Base-by-base conservation (phyloP, 169 alveolate species). In the Cryptosporidium bovis region DNA sequence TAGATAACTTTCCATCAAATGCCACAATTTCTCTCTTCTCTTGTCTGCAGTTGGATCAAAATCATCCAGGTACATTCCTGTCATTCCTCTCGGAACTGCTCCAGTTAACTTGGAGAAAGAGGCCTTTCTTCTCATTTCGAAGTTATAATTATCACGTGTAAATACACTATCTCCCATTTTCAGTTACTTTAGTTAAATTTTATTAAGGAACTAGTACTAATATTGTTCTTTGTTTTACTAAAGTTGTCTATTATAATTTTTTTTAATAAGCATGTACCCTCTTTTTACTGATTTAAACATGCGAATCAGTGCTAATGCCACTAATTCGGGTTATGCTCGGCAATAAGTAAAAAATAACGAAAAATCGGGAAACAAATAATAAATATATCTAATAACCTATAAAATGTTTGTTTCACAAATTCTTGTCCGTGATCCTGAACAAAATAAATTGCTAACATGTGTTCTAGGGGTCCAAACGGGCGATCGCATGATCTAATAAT, bases 11-110 rank as follows among this genome's bases (percentile, higher is more conserved):
- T 84, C 93, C 97, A 96, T 95, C 24, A 96, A 89, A 51, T 92
- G 89, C 96, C 96, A 94, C 60, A 95, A 68, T 67, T 94, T 95
- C 64, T 96, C 96, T 64, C 90, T 87, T 64, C 91, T 83, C 7
- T 36, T 64, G 65, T 68, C 91, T 27, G 93, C 93, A 64, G 90
- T 82, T 13, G 93, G 93, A 44, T 91, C 93, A 13, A 71, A 85
- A 27, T 90, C 93, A 16, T 83, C 90, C 67, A 67, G 58, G 46
- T 90, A 83, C 91, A 91, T 90, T 16, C 93, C 94, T 10, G 93
- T 84, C 66, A 84, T 68, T 16, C 84, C 84, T 62, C 94, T 65
- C 13, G 93, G 83, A 65, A 90, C 93, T 2, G 87, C 83, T 12
- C 91, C 92, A 7, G 92, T 90, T 58, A 92, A 84, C 90, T 91